Evolutionary conservation across 1,284 basidiomycete species (phyloP), one percentile per base, ranked within the genome.

Genomic region (Xerocomus subilludens): DNA sequence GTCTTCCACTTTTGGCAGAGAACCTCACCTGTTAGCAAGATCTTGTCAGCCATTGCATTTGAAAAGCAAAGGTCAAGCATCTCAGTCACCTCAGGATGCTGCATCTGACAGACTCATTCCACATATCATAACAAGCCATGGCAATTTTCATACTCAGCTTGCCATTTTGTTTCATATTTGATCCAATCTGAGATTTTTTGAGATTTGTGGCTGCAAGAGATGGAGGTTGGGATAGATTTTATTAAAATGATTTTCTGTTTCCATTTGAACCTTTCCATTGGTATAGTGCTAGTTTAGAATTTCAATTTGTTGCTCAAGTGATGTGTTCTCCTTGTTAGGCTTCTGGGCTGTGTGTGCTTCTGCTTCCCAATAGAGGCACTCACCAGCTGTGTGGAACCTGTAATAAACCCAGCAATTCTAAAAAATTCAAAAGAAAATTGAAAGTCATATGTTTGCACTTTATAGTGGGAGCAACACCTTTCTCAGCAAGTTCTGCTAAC

Each of bases 221-320:
- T 49, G 20, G 10, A 76, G 74, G 2, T 5, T 59, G 0, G 68
- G 70, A 65, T 78, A 76, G 5, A 58, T 69, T 7, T 0, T 1
- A 27, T 74, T 3, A 10, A 78, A 78, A 60, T 74, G 45, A 2
- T 33, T 45, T 27, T 66, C 71, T 6, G 63, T 78, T 21, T 70
- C 63, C 2, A 5, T 38, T n/a, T 79, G 67, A 27, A 42, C 66
- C 21, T 58, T 32, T 0, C 64, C 56, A 62, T 78, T 70, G 0
- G 25, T 27, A 47, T 75, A 25, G 35, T 73, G 25, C 77, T 74
- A 78, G 27, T 78, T 32, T 1, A 78, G n/a, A 9, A 79, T 74
- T n/a, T 74, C 45, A 18, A 79, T 72, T 6, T 8, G 2, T 32
- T 79, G 73, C 9, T 30, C 4, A 0, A 78, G 27, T 20, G 64